A percentile compares a stretch with the other conserved stretches of the same genome.
phyloP scores from a whole-genome alignment of 208 protist species.

The Leishmania tarentolae region DNA sequence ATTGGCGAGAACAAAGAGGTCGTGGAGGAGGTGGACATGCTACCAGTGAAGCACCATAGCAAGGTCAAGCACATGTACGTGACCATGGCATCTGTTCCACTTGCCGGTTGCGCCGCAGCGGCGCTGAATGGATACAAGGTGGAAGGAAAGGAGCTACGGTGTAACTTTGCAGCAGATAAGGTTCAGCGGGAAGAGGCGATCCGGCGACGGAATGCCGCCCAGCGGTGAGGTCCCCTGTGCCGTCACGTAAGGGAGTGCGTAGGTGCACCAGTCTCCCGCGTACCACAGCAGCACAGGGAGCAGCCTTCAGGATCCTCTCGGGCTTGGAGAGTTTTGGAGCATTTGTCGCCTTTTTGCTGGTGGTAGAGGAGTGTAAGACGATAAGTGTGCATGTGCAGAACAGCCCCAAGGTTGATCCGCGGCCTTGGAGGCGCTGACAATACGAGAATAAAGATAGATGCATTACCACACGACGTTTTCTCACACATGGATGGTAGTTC shows the following conservation, averaged over 20 bases:
- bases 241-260: background rate
- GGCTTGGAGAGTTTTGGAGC: background rate
- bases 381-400: background rate
- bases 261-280: background rate
- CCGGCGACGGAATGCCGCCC: slow-evolving; percentile 10
- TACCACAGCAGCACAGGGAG: background rate
- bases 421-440: background rate
- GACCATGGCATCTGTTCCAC: slow-evolving; percentile 57
- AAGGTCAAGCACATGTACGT: slow-evolving; percentile 83
- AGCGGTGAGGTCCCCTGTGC: background rate
- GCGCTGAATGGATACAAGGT: slow-evolving; percentile 62
- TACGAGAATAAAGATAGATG: background rate
- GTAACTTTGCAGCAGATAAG: slow-evolving; percentile 87
- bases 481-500: background rate
- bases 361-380: background rate
- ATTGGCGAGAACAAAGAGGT: slow-evolving; percentile 21
- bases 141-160: slow-evolving; percentile 55
- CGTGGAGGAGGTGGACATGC: slow-evolving; percentile 77
- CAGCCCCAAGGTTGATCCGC: background rate
- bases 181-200: slow-evolving; percentile 79
- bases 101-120: slow-evolving; percentile 50
- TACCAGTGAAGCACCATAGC: slow-evolving; percentile 52
- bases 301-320: background rate
- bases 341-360: background rate
- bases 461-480: background rate